Conservation (phyloP, 2,329 filamentous ascomycete species). For the Ceratocystis papillata region DNA sequence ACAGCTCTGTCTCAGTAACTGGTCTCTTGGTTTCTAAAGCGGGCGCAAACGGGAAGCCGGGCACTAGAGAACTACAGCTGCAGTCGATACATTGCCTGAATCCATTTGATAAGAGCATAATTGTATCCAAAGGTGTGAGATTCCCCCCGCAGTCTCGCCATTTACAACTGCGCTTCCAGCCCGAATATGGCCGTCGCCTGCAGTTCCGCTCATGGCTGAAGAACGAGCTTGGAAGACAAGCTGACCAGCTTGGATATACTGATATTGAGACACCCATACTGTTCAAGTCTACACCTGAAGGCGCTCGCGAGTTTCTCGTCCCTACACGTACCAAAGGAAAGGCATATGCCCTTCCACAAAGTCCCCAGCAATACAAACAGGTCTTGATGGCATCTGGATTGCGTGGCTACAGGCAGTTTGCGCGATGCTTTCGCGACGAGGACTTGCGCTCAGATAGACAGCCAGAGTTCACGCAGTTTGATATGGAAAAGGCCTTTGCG, state of each 20-base stretch:
- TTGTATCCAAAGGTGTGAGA: conserved; percentile 61
- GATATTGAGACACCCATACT: conserved; percentile 88
- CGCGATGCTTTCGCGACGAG: conserved; percentile 89
- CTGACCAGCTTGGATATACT: conserved; percentile 50
- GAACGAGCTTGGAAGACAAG: conserved; percentile 41
- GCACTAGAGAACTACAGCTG: conserved; percentile 26
- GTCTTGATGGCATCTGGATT: conserved; percentile 89
- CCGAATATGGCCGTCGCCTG: conserved; percentile 55
- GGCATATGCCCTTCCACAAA: conserved; percentile 88
- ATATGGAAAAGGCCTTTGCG: conserved; percentile 87
- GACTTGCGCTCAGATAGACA: conserved; percentile 86
- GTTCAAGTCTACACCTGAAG: conserved; percentile 96
- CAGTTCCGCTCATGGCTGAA: conserved; percentile 54
- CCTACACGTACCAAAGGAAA: conserved; percentile 65
- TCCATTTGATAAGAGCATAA: conserved; percentile 61
- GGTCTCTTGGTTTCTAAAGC: conserved; percentile 32
- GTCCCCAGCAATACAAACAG: conserved; percentile 97
- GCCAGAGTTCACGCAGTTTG: conserved; percentile 93
- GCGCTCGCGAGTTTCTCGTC: conserved; percentile 87
- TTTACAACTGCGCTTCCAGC: conserved; percentile 70
- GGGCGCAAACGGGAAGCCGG: conserved; percentile 26
- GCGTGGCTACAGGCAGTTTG: conserved; percentile 78
- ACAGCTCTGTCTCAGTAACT: conserved; percentile 44
- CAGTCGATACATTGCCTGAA: conserved; percentile 58
- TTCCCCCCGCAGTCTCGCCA: conserved; percentile 69